Evolutionary conservation across 805 yeast genomes (phyloP).

Genomic region (Teunomyces funiuensis): DNA sequence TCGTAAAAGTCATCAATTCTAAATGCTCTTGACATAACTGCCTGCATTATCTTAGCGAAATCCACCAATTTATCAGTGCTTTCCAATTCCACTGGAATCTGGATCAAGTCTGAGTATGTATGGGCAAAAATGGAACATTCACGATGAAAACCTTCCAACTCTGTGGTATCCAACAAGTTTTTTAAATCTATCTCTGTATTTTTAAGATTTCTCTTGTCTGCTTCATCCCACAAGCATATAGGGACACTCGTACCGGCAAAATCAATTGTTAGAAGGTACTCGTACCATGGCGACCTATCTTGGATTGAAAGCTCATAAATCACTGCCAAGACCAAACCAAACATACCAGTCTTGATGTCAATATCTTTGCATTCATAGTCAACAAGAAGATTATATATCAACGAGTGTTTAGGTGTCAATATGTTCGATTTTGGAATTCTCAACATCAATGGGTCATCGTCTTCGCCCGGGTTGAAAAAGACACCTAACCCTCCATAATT

Average conservation of each 20-base stretch:
- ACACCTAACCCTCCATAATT: slow-evolving; percentile 72
- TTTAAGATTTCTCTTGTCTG: slow-evolving; percentile 44
- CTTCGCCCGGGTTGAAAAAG: slow-evolving; percentile 47
- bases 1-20: slow-evolving; percentile 75
- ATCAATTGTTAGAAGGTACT: slow-evolving; percentile 58
- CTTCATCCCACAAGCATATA: slow-evolving; percentile 62
- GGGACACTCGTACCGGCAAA: slow-evolving; percentile 45
- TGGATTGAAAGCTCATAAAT: slow-evolving; percentile 66
- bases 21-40: slow-evolving; percentile 77
- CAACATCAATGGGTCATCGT: slow-evolving; percentile 40
- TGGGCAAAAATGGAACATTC: slow-evolving; percentile 45
- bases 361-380: slow-evolving; percentile 47
- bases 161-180: slow-evolving; percentile 55
- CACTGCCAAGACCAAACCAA: slow-evolving; percentile 64
- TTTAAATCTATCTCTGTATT: slow-evolving; percentile 64
- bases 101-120: slow-evolving; percentile 22
- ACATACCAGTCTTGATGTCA: slow-evolving; percentile 51
- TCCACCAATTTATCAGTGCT: slow-evolving; percentile 14
- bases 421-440: slow-evolving; percentile 63
- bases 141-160: slow-evolving; percentile 39
- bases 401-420: slow-evolving; percentile 57
- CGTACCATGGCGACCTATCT: slow-evolving; percentile 76
- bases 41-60: slow-evolving; percentile 55
- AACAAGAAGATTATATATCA: slow-evolving; percentile 61
- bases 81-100: slow-evolving; percentile 38